These are phyloP conservation scores for Tuber magnatum DNA, from an alignment of 495 filamentous ascomycete genomes.

Conservation along the genomic window DNA sequence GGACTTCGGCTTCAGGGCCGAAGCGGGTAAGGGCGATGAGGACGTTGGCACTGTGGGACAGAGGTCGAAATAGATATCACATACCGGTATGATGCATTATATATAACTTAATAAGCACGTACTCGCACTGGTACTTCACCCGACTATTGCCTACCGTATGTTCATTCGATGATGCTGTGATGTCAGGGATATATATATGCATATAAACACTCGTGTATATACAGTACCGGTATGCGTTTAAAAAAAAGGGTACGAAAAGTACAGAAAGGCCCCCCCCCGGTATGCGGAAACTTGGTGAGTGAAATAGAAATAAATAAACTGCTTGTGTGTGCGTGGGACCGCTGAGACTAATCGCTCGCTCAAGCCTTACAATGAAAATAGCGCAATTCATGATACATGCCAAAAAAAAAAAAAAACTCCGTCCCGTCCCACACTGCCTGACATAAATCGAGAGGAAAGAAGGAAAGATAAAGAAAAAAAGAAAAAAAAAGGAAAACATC, in stretches of 20 bases:
- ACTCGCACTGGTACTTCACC: neutral
- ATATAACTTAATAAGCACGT: neutral
- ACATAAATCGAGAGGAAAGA: conserved; percentile 25
- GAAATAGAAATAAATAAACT: no score
- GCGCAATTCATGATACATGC: neutral
- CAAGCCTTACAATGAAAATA: neutral
- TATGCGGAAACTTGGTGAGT: neutral
- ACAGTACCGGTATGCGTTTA: no score
- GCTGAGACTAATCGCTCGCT: neutral
- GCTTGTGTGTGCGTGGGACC: neutral
- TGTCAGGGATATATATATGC: neutral
- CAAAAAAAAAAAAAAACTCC: conserved; percentile 5
- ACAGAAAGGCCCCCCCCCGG: no score
- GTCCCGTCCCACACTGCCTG: conserved; percentile 7
- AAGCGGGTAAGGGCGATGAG: conserved; percentile 18
- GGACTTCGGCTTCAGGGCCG: conserved; percentile 13
- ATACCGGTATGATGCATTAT: neutral
- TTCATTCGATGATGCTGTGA: neutral
- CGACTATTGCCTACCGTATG: no score
- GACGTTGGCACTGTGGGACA: conserved; percentile 16
- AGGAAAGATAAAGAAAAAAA: conserved; percentile 20
- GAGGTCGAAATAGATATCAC: conserved; percentile 15
- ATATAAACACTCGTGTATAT: no score
- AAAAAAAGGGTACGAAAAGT: neutral
- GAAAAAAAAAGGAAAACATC: conserved; percentile 23